Percentiles rank a stretch among this genome's conserved stretches.
Conservation (phyloP, 805 yeast genomes). For the Yueomyces sp. region DNA sequence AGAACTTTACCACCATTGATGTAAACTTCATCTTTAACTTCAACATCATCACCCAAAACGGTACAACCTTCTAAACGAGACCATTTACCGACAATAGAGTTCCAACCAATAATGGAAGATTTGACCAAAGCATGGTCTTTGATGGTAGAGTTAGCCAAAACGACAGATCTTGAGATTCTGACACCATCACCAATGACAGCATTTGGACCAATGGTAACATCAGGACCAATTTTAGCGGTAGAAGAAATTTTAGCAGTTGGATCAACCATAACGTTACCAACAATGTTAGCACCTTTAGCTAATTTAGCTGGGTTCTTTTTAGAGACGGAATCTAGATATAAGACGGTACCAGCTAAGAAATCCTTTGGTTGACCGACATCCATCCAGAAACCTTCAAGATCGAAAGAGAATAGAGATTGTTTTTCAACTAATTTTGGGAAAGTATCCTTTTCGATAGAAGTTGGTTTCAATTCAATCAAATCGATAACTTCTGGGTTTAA, state of each 20-base stretch:
- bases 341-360: conserved; percentile 88
- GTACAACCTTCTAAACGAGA: conserved; percentile 97
- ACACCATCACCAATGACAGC: conserved; percentile 96
- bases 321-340: conserved; percentile 77
- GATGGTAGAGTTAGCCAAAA: conserved; percentile 79
- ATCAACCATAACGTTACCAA: conserved; percentile 87
- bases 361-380: conserved; percentile 99
- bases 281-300: conserved; percentile 58
- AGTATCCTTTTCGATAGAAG: conserved; percentile 98
- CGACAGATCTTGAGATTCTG: conserved; percentile 90
- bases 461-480: conserved; percentile 93
- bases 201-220: conserved; percentile 94
- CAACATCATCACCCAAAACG: conserved; percentile 97
- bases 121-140: conserved; percentile 97
- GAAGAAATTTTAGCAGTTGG: conserved; percentile 90
- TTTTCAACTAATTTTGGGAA: conserved; percentile 92
- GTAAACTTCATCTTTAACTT: conserved; percentile 95
- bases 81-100: conserved; percentile 96
- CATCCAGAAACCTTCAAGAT: conserved; percentile 99
- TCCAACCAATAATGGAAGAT: conserved; percentile 98
- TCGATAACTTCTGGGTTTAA: conserved; percentile 96
- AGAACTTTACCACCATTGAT: conserved; percentile 98
- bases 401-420: conserved; percentile 84
- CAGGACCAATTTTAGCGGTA: conserved; percentile 93
- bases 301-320: conserved; percentile 65